Evolutionary conservation across 2,329 filamentous ascomycete species (phyloP).

Genomic region (Triangularia setosa): DNA sequence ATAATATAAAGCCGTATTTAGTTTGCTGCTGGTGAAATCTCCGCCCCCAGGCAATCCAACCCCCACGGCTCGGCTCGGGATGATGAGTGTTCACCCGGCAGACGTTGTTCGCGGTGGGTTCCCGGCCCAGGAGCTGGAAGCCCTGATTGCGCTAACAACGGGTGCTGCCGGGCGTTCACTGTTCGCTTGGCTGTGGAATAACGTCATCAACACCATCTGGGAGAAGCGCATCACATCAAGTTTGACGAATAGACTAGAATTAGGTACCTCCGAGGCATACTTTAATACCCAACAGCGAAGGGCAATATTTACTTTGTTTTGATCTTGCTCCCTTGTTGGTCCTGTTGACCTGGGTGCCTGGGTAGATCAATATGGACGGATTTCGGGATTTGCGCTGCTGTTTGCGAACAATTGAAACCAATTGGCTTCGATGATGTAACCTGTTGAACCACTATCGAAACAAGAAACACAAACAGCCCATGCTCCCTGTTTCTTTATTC

Average conservation of each 20-base stretch:
- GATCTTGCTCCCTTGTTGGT: neutral
- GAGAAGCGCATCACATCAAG: neutral
- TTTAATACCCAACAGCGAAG: neutral
- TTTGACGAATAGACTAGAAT: neutral
- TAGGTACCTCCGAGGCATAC: neutral
- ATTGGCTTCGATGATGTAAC: neutral
- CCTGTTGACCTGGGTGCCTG: too few relatives aligned
- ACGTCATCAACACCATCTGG: neutral
- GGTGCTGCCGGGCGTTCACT: neutral
- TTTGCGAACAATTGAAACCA: neutral
- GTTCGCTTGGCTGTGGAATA: neutral
- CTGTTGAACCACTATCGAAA: neutral
- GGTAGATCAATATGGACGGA: neutral
- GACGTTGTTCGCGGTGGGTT: neutral
- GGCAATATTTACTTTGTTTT: neutral
- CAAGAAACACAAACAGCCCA: neutral
- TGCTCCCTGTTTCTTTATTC: neutral
- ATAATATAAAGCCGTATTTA: slow-evolving; percentile 28
- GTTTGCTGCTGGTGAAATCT: neutral
- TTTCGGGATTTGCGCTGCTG: neutral
- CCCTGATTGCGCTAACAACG: neutral
- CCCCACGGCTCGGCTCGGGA: neutral
- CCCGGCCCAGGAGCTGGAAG: neutral
- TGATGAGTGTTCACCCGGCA: neutral
- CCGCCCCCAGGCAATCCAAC: neutral